Percentiles rank a stretch among this genome's conserved stretches.
phyloP scores from a whole-genome alignment of 2,329 filamentous ascomycete species.

The Lachnellula hyalina region DNA sequence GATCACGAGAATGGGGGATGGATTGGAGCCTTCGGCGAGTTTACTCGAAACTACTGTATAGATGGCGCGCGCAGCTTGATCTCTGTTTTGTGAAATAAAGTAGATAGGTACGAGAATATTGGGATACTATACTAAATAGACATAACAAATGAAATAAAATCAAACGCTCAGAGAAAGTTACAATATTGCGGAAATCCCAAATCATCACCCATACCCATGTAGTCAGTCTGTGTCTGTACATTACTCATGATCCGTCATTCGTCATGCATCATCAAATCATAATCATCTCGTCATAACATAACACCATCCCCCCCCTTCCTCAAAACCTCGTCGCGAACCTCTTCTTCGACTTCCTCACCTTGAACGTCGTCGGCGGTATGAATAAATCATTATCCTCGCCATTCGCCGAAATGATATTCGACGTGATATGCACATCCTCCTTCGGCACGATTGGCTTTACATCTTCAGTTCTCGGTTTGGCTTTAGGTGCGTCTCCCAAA shows the following conservation, averaged over 20 bases:
- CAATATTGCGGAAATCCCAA: background rate
- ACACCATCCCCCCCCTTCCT: background rate
- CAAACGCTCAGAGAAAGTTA: no score
- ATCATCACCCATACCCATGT: background rate
- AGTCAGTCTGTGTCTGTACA: background rate
- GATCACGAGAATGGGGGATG: no score
- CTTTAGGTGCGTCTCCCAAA: no score
- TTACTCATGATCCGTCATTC: background rate
- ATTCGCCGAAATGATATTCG: background rate
- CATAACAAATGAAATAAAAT: no score
- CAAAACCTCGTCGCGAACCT: constrained; percentile 12
- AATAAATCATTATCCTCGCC: background rate
- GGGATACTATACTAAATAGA: no score
- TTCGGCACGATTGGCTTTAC: background rate
- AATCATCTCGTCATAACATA: background rate
- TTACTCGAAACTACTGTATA: no score
- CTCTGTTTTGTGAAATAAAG: no score
- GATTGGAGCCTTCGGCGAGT: no score
- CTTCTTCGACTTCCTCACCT: constrained; percentile 17
- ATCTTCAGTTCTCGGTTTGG: background rate
- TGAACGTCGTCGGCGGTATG: constrained; percentile 1
- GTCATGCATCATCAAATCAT: background rate
- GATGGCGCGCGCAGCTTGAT: no score
- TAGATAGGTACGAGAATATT: no score
- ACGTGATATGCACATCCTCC: background rate